Percentiles rank a stretch among this genome's conserved stretches.
These are phyloP conservation scores for Carex arenaria DNA, from an alignment of 202 grass and related monocot species.

Conservation along the genomic window DNA sequence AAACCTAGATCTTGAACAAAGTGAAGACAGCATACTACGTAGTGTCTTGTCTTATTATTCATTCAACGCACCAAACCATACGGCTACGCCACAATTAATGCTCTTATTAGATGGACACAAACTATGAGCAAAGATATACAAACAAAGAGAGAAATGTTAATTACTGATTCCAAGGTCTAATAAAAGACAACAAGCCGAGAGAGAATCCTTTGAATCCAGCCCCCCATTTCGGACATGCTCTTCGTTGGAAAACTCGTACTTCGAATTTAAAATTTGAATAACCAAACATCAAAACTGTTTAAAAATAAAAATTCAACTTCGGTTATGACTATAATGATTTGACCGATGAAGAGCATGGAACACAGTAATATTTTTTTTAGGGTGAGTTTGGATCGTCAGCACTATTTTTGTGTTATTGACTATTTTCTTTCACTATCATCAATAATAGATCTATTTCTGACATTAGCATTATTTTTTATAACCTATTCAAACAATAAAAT, in stretches of 20 bases:
- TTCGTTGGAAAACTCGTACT: slow-evolving; percentile 4
- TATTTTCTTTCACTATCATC: too few species aligned
- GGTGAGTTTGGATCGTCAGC: too few species aligned
- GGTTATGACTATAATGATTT: background rate
- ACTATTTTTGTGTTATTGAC: too few species aligned
- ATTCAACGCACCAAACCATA: slow-evolving; percentile 27
- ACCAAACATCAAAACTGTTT: background rate
- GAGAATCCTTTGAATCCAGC: slow-evolving; percentile 10
- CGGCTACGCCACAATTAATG: slow-evolving; percentile 30
- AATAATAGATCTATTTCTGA: too few species aligned
- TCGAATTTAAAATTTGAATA: background rate
- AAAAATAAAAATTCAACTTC: background rate
- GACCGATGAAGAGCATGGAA: background rate
- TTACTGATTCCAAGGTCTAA: slow-evolving; percentile 11
- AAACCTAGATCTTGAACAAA: slow-evolving; percentile 7
- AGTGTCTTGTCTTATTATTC: slow-evolving; percentile 3
- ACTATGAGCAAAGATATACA: slow-evolving; percentile 5
- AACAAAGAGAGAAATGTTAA: slow-evolving; percentile 14
- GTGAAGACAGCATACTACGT: too few species aligned
- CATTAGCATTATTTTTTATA: too few species aligned
- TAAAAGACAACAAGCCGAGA: slow-evolving; percentile 26
- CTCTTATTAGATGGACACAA: slow-evolving; percentile 3
- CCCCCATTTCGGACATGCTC: slow-evolving; percentile 3
- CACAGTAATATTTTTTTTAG: too few species aligned
- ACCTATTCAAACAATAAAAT: too few species aligned